phyloP scores from a whole-genome alignment of 2,329 filamentous ascomycete genomes.

The Orbilia oligospora region DNA sequence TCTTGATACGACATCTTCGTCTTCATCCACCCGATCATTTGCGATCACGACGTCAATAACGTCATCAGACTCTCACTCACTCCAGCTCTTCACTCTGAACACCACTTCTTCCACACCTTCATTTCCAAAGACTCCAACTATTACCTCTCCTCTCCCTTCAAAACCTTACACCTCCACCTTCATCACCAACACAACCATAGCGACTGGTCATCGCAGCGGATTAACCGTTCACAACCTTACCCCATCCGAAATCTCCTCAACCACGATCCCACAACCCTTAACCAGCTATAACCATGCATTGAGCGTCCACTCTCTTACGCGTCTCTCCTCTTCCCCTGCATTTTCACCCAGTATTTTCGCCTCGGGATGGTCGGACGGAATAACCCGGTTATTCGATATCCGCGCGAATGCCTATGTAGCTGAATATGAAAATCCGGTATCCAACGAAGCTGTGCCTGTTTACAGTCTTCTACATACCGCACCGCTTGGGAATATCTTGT shows the following conservation, averaged over 20 bases:
- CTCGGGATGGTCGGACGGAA: constrained; percentile 54
- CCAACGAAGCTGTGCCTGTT: constrained; percentile 33
- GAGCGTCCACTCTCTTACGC: constrained; percentile 44
- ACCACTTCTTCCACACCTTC: not conserved
- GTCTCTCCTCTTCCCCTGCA: constrained; percentile 3
- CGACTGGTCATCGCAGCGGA: constrained; percentile 39
- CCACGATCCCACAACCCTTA: constrained; percentile 28
- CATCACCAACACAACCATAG: constrained; percentile 28
- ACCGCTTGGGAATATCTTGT: constrained; percentile 25
- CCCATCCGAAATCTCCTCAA: not conserved
- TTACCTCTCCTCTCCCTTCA: constrained; percentile 22
- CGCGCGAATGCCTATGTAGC: constrained; percentile 31
- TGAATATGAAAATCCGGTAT: constrained; percentile 17
- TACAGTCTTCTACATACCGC: constrained; percentile 47
- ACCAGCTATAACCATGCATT: constrained; percentile 32
- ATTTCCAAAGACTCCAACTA: not conserved
- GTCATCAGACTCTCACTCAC: constrained; percentile 1
- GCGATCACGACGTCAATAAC: constrained; percentile 26
- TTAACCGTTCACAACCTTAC: constrained; percentile 33
- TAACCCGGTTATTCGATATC: constrained; percentile 43
- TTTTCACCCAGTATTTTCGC: constrained; percentile 40
- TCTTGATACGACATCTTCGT: constrained; percentile 3
- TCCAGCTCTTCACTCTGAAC: constrained; percentile 38
- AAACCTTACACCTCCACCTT: constrained; percentile 50
- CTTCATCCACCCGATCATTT: not conserved